Conservation (phyloP, 345 rosid genomes). For the Arabidopsis arenosa region DNA sequence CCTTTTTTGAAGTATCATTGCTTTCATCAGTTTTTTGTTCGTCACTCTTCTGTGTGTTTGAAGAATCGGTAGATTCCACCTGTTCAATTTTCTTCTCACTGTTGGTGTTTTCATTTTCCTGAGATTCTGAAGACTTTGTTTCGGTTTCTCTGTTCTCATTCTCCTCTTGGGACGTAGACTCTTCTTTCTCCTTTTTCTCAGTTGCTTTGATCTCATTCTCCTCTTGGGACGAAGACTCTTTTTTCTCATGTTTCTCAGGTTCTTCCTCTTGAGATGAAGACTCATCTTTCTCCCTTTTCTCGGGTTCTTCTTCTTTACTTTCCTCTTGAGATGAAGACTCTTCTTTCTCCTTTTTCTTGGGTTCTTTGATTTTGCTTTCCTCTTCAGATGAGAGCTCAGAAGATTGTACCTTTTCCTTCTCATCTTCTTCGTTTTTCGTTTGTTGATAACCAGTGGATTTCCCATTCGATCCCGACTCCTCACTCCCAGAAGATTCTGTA, state of each 20-base stretch:
- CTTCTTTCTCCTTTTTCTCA: conserved; percentile 34
- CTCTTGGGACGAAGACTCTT: conserved; percentile 24
- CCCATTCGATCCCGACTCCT: conserved; percentile 10
- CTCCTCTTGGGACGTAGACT: conserved; percentile 15
- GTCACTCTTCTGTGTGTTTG: conserved; percentile 37
- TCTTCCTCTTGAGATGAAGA: conserved; percentile 27
- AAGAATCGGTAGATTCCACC: conserved; percentile 37
- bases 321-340: conserved; percentile 26
- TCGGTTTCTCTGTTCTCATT: not conserved
- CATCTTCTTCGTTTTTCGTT: conserved; percentile 37
- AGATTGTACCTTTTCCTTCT: conserved; percentile 22
- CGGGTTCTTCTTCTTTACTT: not conserved
- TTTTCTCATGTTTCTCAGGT: conserved; percentile 42
- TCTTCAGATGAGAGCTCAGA: conserved; percentile 31
- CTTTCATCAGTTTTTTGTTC: conserved; percentile 35
- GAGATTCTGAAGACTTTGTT: conserved; percentile 28
- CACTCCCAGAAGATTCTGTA: conserved; percentile 11
- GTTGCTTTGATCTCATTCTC: conserved; percentile 40
- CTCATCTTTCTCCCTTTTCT: conserved; percentile 35
- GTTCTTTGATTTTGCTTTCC: conserved; percentile 23
- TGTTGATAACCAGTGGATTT: conserved; percentile 37
- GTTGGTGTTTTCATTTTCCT: conserved; percentile 21
- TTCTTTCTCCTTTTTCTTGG: conserved; percentile 33
- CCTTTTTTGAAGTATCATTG: conserved; percentile 28
- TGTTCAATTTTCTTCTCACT: conserved; percentile 42